Evolutionary conservation across 495 filamentous ascomycete genomes (phyloP).

Genomic region (Elasticomyces elasticus): DNA sequence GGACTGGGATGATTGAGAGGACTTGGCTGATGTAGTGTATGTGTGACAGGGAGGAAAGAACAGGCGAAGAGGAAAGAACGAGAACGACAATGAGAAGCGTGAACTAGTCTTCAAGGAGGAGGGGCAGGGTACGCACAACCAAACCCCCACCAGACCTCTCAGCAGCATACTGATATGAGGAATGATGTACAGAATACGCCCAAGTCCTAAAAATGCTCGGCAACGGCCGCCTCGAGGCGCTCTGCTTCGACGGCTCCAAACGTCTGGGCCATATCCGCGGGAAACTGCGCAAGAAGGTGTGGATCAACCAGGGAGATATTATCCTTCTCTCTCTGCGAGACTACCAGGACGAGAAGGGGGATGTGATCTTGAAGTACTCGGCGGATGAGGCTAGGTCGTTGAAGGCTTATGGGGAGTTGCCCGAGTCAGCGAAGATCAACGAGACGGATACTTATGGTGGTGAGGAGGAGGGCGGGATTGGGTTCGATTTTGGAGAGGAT

Average conservation of each 20-base stretch:
- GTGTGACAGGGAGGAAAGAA: conserved; percentile 91
- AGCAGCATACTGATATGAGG: conserved; percentile 1
- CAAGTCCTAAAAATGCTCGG: conserved; percentile 98
- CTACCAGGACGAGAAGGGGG: conserved; percentile 98
- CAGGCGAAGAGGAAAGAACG: conserved; percentile 96
- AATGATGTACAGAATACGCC: conserved; percentile 65
- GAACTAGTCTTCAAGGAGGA: conserved; percentile 98
- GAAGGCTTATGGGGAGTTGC: conserved; percentile 93
- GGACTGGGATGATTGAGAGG: background rate
- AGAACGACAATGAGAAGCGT: conserved; percentile 99
- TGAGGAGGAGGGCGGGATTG: conserved; percentile 64
- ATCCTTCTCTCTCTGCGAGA: conserved; percentile 93
- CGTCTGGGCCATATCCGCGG: conserved; percentile 79
- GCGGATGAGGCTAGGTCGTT: conserved; percentile 92
- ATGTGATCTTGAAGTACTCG: conserved; percentile 97
- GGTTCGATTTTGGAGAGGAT: conserved; percentile 72
- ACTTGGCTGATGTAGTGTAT: conserved; percentile 11
- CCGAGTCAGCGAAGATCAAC: conserved; percentile 98
- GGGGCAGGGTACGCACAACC: conserved; percentile 59
- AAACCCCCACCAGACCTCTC: background rate
- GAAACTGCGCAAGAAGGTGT: conserved; percentile 93
- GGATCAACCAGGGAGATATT: conserved; percentile 97
- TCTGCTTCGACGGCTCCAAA: conserved; percentile 93
- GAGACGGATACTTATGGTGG: conserved; percentile 88
- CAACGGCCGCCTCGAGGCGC: conserved; percentile 90